These are phyloP conservation scores for Trichothecium sympodiale DNA, from an alignment of 2,329 filamentous ascomycete species.

Conservation along the genomic window DNA sequence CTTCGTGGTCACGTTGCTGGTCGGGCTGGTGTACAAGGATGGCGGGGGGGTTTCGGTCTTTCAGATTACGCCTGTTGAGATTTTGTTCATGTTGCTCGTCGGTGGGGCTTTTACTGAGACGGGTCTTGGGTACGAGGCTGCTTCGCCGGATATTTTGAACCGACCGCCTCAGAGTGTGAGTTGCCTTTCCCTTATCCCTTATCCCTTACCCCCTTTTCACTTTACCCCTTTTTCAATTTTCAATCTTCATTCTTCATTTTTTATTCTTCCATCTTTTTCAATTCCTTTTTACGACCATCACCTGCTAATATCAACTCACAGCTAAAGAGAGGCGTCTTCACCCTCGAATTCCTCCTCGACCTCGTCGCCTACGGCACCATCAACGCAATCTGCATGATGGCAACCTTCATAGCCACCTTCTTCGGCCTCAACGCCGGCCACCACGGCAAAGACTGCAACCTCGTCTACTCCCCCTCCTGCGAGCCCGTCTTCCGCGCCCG, in stretches of 20 bases:
- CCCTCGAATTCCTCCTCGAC: slow-evolving; percentile 50
- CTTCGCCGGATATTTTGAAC: slow-evolving; percentile 54
- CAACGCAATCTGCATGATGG: slow-evolving; percentile 48
- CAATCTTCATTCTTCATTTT: no score
- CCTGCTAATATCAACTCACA: slow-evolving; percentile 4
- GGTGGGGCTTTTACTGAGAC: slow-evolving; percentile 62
- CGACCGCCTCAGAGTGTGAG: slow-evolving; percentile 51
- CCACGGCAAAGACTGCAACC: slow-evolving; percentile 49
- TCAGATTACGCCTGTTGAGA: slow-evolving; percentile 58
- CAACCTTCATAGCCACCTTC: slow-evolving; percentile 46
- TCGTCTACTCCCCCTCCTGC: slow-evolving; percentile 35
- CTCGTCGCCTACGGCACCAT: slow-evolving; percentile 53
- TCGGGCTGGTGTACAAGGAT: slow-evolving; percentile 61
- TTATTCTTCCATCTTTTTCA: no score
- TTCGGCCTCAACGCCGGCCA: slow-evolving; percentile 43
- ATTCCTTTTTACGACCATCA: no score
- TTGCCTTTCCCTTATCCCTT: not conserved
- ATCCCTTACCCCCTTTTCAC: not conserved
- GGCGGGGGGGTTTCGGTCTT: slow-evolving; percentile 52
- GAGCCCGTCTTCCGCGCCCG: slow-evolving; percentile 52
- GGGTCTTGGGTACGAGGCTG: slow-evolving; percentile 59
- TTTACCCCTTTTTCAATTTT: no score
- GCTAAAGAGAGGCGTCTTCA: slow-evolving; percentile 47
- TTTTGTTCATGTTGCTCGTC: slow-evolving; percentile 67
- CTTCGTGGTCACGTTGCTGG: slow-evolving; percentile 53